phyloP scores from a whole-genome alignment of 352 stramenopile species.

The Blastocystis sp. region DNA sequence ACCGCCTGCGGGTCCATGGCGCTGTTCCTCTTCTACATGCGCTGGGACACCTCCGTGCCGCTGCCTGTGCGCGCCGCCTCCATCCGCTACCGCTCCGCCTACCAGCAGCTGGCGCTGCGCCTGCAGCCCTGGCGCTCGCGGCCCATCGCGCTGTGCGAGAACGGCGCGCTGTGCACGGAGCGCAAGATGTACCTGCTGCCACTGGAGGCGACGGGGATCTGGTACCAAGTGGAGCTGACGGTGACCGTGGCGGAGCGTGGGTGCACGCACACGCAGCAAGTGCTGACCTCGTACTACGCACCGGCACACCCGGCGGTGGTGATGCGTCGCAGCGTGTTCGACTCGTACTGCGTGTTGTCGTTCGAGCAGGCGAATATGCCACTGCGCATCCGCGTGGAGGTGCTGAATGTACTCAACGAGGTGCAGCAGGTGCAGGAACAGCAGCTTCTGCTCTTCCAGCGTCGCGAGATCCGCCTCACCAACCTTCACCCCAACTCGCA shows the following conservation, averaged over 20 bases:
- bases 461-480: background rate
- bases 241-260: background rate
- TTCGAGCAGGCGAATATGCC: background rate
- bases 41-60: too few relatives aligned
- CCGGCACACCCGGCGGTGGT: background rate
- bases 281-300: background rate
- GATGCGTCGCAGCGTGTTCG: background rate
- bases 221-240: constrained; percentile 3
- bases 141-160: background rate
- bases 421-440: background rate
- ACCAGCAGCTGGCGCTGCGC: too few relatives aligned
- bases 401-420: constrained; percentile 22
- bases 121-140: background rate
- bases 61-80: too few relatives aligned
- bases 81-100: too few relatives aligned
- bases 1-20: too few relatives aligned
- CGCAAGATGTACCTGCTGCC: background rate
- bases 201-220: background rate
- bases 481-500: constrained; percentile 43
- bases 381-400: background rate
- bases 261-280: background rate
- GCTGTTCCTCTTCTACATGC: too few relatives aligned
- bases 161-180: background rate
- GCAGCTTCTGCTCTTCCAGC: background rate
- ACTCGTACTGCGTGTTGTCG: background rate